Base-by-base conservation (phyloP, 139 green algal species). In the Tetradesmus lagerheimii region DNA sequence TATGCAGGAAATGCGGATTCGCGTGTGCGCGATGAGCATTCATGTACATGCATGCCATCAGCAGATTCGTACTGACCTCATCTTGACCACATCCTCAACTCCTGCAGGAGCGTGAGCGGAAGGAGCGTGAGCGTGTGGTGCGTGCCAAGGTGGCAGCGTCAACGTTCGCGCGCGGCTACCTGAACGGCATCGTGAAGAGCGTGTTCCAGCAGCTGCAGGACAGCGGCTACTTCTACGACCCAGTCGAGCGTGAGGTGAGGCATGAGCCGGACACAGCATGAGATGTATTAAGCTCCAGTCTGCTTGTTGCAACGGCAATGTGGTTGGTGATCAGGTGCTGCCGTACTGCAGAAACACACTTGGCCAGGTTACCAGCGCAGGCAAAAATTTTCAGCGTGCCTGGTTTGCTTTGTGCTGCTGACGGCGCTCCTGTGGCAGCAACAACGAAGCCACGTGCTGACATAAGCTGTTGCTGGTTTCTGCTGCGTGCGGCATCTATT, bases 151-250 rank as follows among this genome's bases (percentile, higher is more conserved):
- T 98, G 15, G 96, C 96, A 18, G 94, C 96, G 31, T 84, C 64
- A 18, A 92, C 93, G 9, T 97, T 97, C 90, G 93, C 96, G 35
- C 94, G 96, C 31, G 95, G 94, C 75, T 98, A 97, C 93, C 93
- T 98, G n/a, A 93, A 92, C 3, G 96, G 95, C 67, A 93, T 98
- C 77, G 91, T 97, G 35, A 92, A 82, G 82, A 93, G 77, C 31
- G 95, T 97, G 6, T 97, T 97, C 76, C 91, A 95, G 39, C 62
- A 89, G 20, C 93, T 98, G 53, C 87, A 95, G 87, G 85, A 93
- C 34, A 88, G 82, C 0, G 96, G 96, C 34, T 94, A 94, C 89
- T 98, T 98, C 93, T 97, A 95, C 75, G 96, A 98, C 91, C 96
- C 96, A 12, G 93, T 98, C n/a, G 90, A 96, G 91, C 89, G 89